These are phyloP conservation scores for Penicillium paxilli DNA, from an alignment of 495 filamentous ascomycete genomes.

Conservation along the genomic window DNA sequence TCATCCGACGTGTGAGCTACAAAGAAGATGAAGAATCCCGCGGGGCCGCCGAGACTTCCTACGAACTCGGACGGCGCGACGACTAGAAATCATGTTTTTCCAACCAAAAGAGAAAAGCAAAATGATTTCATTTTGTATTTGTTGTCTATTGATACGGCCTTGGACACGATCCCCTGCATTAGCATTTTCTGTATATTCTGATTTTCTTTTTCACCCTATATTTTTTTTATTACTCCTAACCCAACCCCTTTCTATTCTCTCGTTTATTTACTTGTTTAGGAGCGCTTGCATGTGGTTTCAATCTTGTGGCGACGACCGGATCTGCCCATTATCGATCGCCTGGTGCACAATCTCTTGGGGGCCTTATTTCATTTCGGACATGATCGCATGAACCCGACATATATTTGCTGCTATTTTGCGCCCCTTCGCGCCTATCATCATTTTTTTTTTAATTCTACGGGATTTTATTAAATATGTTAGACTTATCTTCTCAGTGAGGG, in stretches of 20 bases:
- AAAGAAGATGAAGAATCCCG: constrained; percentile 46
- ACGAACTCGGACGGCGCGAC: constrained; percentile 41
- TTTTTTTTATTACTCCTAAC: too few relatives aligned
- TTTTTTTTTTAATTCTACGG: constrained; percentile 8
- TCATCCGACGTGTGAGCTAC: constrained; percentile 45
- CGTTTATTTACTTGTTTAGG: constrained; percentile 17
- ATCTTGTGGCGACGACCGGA: constrained; percentile 27
- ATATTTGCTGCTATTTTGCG: background rate
- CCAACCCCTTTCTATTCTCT: constrained; percentile 1
- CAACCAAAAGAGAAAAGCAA: background rate
- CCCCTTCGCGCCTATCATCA: constrained; percentile 2
- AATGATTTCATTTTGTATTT: constrained; percentile 17
- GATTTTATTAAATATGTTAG: constrained; percentile 17
- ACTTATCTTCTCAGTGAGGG: constrained; percentile 15
- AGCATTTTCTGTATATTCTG: constrained; percentile 29
- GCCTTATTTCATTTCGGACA: constrained; percentile 2
- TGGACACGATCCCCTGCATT: constrained; percentile 28
- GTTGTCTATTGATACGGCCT: constrained; percentile 27
- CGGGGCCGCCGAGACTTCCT: constrained; percentile 39
- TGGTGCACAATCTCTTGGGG: constrained; percentile 21
- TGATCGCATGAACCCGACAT: constrained; percentile 2
- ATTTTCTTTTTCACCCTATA: constrained; percentile 7
- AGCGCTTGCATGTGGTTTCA: constrained; percentile 33
- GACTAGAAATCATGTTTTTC: constrained; percentile 26
- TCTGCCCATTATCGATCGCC: constrained; percentile 22